A percentile compares a stretch with the other conserved stretches of the same genome.
Conservation (phyloP, 2,329 filamentous ascomycete genomes). For the Colletotrichum somersetense region DNA sequence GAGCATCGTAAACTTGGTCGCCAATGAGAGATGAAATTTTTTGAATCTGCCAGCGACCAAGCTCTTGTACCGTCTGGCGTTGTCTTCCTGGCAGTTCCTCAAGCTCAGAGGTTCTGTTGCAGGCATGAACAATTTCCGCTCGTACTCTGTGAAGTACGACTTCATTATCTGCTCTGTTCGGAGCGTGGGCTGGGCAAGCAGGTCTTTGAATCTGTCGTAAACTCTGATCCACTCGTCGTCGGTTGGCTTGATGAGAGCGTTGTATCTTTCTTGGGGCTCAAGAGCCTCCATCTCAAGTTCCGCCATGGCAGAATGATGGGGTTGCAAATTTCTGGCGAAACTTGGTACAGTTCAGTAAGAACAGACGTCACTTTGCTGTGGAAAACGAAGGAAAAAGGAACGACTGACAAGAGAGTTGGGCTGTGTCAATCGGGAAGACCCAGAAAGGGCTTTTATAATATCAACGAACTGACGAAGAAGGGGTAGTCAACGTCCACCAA, state of each 20-base stretch:
- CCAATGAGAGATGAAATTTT: slow-evolving; percentile 47
- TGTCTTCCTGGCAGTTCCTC: slow-evolving; percentile 50
- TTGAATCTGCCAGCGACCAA: slow-evolving; percentile 51
- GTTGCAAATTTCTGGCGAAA: not conserved
- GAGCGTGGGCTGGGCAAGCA: slow-evolving; percentile 44
- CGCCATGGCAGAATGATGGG: slow-evolving; percentile 10
- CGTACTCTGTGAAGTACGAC: slow-evolving; percentile 51
- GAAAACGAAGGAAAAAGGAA: not conserved
- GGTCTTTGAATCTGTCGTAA: slow-evolving; percentile 48
- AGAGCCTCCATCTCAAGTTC: not conserved
- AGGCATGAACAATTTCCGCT: slow-evolving; percentile 50
- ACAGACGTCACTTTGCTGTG: not conserved
- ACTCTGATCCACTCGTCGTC: slow-evolving; percentile 45
- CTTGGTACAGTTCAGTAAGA: not conserved
- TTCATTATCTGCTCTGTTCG: slow-evolving; percentile 51
- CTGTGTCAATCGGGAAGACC: not conserved
- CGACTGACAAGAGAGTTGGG: not conserved
- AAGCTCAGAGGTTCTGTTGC: slow-evolving; percentile 46
- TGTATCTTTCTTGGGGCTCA: slow-evolving; percentile 39
- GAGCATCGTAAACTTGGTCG: slow-evolving; percentile 59
- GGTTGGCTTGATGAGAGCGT: slow-evolving; percentile 45
- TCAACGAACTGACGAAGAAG: not conserved
- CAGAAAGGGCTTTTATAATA: not conserved
- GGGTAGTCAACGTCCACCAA: no score
- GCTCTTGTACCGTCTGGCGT: slow-evolving; percentile 47